Evolutionary conservation across 2,329 filamentous ascomycete species (phyloP).

Genomic region (Talaromyces sp.): DNA sequence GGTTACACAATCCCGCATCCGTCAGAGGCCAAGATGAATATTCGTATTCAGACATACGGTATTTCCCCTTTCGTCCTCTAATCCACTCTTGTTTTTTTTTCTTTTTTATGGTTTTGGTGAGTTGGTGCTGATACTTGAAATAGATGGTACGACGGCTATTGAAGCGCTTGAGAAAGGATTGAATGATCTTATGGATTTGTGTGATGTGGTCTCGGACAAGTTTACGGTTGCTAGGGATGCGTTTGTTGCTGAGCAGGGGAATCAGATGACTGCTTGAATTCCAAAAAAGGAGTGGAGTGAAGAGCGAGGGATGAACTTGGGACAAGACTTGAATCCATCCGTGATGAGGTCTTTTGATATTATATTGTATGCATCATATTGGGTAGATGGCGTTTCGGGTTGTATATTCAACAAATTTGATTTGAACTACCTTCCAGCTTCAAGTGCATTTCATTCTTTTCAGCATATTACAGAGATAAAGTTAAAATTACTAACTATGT

Average conservation of each 20-base stretch:
- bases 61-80: conserved; percentile 21
- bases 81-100: not conserved
- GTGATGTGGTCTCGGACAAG: conserved; percentile 89
- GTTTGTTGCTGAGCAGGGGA: conserved; percentile 49
- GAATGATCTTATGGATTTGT: conserved; percentile 82
- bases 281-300: not conserved
- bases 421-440: not conserved
- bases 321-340: not conserved
- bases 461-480: not conserved
- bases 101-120: not conserved
- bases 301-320: not conserved
- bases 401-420: conserved; percentile 3
- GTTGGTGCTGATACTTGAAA: not conserved
- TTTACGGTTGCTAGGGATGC: conserved; percentile 69
- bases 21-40: conserved; percentile 93
- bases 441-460: not conserved
- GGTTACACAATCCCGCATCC: conserved; percentile 97
- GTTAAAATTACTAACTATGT: not conserved
- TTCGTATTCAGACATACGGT: conserved; percentile 97
- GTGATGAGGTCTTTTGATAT: not conserved
- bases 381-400: conserved; percentile 11
- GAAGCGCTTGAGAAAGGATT: conserved; percentile 89
- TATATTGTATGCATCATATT: conserved; percentile 6
- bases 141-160: conserved; percentile 72
- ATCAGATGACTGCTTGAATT: conserved; percentile 35